A percentile compares a stretch with the other conserved stretches of the same genome.
These are phyloP conservation scores for Podosphaera xanthii DNA, from an alignment of 2,329 filamentous ascomycete species.

Conservation along the genomic window DNA sequence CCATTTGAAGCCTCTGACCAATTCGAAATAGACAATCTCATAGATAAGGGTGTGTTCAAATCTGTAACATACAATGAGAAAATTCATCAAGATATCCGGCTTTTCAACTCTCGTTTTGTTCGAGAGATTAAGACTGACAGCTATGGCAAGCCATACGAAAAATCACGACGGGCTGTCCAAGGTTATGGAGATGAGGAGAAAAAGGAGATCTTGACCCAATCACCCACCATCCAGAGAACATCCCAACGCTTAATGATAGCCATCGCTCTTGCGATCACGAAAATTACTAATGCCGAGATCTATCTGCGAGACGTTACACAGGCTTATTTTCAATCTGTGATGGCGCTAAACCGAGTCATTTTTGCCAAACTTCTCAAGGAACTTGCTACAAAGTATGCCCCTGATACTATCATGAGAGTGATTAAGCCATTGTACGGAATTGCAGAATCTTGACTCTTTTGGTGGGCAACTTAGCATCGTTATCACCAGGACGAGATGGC, in stretches of 20 bases:
- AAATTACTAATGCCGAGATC: too few relatives aligned
- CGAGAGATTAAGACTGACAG: too few relatives aligned
- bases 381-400: neutral
- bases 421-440: neutral
- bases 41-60: neutral
- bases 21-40: neutral
- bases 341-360: too few relatives aligned
- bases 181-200: neutral
- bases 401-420: neutral
- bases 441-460: constrained; percentile 1
- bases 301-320: too few relatives aligned
- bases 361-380: neutral
- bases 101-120: neutral
- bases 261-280: too few relatives aligned
- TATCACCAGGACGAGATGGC: neutral
- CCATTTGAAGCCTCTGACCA: neutral
- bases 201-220: neutral
- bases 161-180: too few relatives aligned
- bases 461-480: constrained; percentile 1
- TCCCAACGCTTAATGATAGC: too few relatives aligned
- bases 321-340: too few relatives aligned
- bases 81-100: neutral
- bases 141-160: neutral
- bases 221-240: neutral
- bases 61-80: neutral